Evolutionary conservation across 768 basidiomycete genomes (phyloP).

Genomic region (Suillus tomentosus): DNA sequence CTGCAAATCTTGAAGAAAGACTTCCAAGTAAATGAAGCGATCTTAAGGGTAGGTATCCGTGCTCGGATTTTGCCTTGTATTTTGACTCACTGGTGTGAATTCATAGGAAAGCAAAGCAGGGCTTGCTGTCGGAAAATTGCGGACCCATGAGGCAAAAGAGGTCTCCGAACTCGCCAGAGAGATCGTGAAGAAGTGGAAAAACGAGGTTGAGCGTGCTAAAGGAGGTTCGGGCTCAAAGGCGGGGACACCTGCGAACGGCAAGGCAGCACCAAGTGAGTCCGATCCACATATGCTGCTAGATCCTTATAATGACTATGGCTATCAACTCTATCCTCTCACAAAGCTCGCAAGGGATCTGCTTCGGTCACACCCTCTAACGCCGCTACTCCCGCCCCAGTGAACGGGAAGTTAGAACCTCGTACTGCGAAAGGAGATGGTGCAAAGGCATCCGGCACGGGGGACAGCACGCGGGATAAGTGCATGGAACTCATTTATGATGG

Average conservation of each 20-base stretch:
- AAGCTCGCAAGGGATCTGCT: constrained; percentile 36
- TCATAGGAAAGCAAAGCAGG: constrained; percentile 88
- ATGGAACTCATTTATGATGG: constrained; percentile 91
- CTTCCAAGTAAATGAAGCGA: constrained; percentile 66
- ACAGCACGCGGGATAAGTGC: constrained; percentile 84
- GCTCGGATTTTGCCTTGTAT: constrained; percentile 14
- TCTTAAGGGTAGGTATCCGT: constrained; percentile 65
- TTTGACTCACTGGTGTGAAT: constrained; percentile 1
- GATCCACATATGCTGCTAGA: constrained; percentile 9
- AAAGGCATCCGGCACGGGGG: constrained; percentile 54
- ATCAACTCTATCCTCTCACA: constrained; percentile 11
- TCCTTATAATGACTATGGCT: constrained; percentile 6
- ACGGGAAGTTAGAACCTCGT: constrained; percentile 44
- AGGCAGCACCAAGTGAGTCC: constrained; percentile 41
- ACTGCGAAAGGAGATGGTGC: constrained; percentile 74
- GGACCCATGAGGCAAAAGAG: constrained; percentile 68
- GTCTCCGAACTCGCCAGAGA: constrained; percentile 87
- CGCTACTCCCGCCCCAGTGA: constrained; percentile 31
- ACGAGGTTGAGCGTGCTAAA: constrained; percentile 75
- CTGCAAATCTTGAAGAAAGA: constrained; percentile 65
- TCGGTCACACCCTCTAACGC: constrained; percentile 44
- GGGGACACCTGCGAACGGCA: constrained; percentile 17
- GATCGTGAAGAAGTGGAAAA: constrained; percentile 91
- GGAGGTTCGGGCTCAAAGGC: constrained; percentile 27
- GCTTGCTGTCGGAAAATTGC: constrained; percentile 88